Base-by-base conservation (phyloP, 2,329 filamentous ascomycete species). In the Emmonsiellopsis sp. region DNA sequence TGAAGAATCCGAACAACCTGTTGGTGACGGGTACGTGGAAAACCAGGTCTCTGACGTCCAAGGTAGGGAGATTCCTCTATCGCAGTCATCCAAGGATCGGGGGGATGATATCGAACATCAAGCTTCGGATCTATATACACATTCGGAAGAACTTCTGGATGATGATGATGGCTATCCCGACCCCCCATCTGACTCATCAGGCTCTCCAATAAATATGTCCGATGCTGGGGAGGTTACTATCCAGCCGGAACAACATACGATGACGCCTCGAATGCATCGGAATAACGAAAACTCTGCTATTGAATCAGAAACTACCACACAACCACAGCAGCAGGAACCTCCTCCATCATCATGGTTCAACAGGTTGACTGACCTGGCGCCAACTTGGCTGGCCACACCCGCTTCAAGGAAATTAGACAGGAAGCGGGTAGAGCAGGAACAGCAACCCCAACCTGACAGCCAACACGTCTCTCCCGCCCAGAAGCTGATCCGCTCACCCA, bases 291-390 rank as follows among this genome's bases (percentile, higher is more conserved):
- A 30, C 20, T 31, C 47, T 7, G 13, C 38, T 30, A 11, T 32
- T 30, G 47, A 40, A 31, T 49, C 47, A 10, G 34, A 26, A 31
- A 40, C n/a, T 38, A 7, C 35, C 11, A 38, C 35, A 20, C 16
- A 11, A 31, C 4, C 13, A 30, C 34, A 49, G n/a, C 35, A 49
- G 20, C 34, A 31, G 11, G 10, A 26, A n/a, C 11, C 32, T 38
- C 38, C 38, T 35, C 34, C 62, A 50, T 65, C 67, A 57, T 67
- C 69, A 54, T 73, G 68, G 70, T 70, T 70, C 50, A 62, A 65
- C 51, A 66, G 58, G 16, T 41, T 63, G 31, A 59, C 61, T 4
- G 51, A 56, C 45, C 43, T 58, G 31, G 55, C 58, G 13, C 58
- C 58, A 46, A 49, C 55, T 11, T 60, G 58, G 58, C 35, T 60